Base-by-base conservation (phyloP, 2,329 filamentous ascomycete genomes). In the Penicillium sp. region DNA sequence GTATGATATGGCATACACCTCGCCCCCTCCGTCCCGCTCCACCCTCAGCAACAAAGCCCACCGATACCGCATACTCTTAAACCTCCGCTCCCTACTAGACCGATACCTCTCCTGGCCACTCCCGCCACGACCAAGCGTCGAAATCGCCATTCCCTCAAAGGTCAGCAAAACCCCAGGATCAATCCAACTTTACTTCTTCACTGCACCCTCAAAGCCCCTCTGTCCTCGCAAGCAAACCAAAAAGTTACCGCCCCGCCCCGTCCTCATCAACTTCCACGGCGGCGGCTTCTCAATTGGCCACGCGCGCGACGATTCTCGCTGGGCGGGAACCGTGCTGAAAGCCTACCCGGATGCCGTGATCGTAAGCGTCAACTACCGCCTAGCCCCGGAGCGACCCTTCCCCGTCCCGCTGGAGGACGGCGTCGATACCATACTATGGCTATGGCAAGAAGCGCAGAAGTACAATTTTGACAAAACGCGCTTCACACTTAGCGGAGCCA, bases 351-450 rank as follows among this genome's bases (percentile, higher is more conserved):
- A 63, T 39, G 57, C 63, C 16, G 44, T 66, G 11, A 52, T 66
- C 7, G 53, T 68, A 43, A 61, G 63, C 4, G 61, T 67, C 1
- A 60, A 67, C 20, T 68, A 71, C 58, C 48, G 65, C 5, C 52
- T 65, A 13, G 58, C 67, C 0, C 69, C 69, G 0, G 66, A 71
- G 26, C 37, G 65, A 22, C 61, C 61, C 2, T 67, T 62, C 50
- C 63, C 68, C 18, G 50, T 57, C 0, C 45, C 58, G 0, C 57
- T 66, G 7, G 62, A 70, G 47, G 69, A 71, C 38, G 40, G 60
- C 20, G 63, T 61, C 35, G 65, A 67, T 9, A 63, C 63, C 2
- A 38, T 71, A 5, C 42, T 60, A 2, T 69, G 64, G 66, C 42
- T 68, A 3, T 59, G 59, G 53, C 46, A 58, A 6, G 52, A 64